These are phyloP conservation scores for Musa schizocarpa DNA, from an alignment of 176 grass and related monocot species.

Conservation along the genomic window DNA sequence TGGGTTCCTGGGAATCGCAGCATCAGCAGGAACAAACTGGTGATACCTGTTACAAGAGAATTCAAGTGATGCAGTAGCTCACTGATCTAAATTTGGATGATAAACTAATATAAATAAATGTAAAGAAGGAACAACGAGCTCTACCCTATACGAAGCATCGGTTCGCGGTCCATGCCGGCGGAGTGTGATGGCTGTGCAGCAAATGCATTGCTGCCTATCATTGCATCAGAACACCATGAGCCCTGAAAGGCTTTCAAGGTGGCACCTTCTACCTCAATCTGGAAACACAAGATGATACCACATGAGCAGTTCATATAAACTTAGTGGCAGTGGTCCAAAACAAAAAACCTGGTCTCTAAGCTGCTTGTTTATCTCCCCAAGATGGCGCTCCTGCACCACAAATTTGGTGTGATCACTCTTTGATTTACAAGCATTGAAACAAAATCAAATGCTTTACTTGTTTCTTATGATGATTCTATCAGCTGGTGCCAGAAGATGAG, in stretches of 20 bases:
- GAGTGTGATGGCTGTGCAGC: slow-evolving; percentile 40
- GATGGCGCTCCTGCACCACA: slow-evolving; percentile 62
- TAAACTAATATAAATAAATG: not conserved
- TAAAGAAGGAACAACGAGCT: not conserved
- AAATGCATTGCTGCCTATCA: slow-evolving; percentile 40
- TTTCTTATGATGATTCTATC: no score
- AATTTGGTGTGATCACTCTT: not conserved
- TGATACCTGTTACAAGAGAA: not conserved
- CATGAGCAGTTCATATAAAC: not conserved
- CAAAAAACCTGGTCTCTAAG: slow-evolving; percentile 56
- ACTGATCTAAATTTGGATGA: not conserved
- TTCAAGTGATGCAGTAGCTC: not conserved
- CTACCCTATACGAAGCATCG: slow-evolving; percentile 87
- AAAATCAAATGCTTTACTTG: no score
- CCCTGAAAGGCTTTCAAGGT: slow-evolving; percentile 55
- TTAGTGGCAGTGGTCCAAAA: no score
- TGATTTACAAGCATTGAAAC: not conserved
- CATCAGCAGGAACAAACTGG: slow-evolving; percentile 15
- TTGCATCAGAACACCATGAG: slow-evolving; percentile 40
- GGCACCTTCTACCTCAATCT: slow-evolving; percentile 63
- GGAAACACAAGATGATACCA: not conserved
- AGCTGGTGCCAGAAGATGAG: no score
- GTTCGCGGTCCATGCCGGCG: slow-evolving; percentile 57
- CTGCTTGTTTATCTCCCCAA: slow-evolving; percentile 87
- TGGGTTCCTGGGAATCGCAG: slow-evolving; percentile 7